Conservation (phyloP, 2,329 filamentous ascomycete genomes). For the Sphaerulina musiva region DNA sequence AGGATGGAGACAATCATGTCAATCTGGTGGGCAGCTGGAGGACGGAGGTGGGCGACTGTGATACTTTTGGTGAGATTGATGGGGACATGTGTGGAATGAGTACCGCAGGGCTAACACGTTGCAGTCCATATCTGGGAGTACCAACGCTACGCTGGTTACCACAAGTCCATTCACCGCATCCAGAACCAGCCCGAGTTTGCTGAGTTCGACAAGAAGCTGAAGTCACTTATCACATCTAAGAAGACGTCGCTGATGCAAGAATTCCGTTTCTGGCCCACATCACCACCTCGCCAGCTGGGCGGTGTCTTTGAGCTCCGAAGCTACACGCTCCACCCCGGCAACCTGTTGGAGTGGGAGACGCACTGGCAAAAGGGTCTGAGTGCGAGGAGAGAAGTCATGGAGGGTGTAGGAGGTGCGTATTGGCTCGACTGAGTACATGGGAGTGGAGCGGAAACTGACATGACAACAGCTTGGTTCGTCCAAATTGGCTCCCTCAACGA, state of each 20-base stretch:
- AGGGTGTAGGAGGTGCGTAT: conserved; percentile 50
- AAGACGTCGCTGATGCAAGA: conserved; percentile 94
- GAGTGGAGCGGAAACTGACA: conserved; percentile 49
- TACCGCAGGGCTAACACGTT: conserved; percentile 9
- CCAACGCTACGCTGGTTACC: conserved; percentile 92
- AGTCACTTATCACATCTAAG: conserved; percentile 76
- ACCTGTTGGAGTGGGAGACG: conserved; percentile 95
- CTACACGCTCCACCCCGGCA: conserved; percentile 92
- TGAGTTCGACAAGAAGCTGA: conserved; percentile 77
- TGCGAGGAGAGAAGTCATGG: conserved; percentile 93
- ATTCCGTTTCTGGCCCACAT: conserved; percentile 99
- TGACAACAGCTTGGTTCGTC: conserved; percentile 83
- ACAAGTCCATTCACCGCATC: conserved; percentile 81
- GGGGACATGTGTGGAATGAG: neutral
- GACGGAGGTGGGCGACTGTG: conserved; percentile 93
- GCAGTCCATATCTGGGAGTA: conserved; percentile 99
- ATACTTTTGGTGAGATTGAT: conserved; percentile 70
- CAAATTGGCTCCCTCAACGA: conserved; percentile 97
- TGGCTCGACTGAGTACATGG: conserved; percentile 16
- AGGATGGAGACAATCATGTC: conserved; percentile 80
- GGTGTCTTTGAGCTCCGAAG: conserved; percentile 94
- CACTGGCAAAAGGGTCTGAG: conserved; percentile 92
- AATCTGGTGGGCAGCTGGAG: conserved; percentile 96
- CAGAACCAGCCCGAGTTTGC: conserved; percentile 74
- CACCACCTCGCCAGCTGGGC: conserved; percentile 78